phyloP scores from a whole-genome alignment of 2,329 filamentous ascomycete species.

The Talaromyces sp. region DNA sequence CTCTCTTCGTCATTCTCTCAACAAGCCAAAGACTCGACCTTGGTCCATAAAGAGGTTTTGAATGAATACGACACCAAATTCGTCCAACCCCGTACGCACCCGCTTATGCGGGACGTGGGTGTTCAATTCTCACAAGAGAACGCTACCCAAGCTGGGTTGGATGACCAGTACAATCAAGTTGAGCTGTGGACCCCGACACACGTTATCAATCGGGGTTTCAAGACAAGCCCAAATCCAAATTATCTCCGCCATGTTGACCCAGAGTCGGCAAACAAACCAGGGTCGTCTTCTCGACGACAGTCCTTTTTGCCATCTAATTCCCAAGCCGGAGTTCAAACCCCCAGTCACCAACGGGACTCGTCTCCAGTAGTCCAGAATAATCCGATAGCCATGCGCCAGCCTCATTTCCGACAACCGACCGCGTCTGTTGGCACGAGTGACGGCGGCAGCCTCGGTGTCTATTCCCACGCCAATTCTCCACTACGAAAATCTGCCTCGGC shows the following conservation, averaged over 20 bases:
- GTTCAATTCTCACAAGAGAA: constrained; percentile 63
- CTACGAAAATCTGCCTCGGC: constrained; percentile 70
- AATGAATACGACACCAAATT: constrained; percentile 96
- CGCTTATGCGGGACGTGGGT: constrained; percentile 69
- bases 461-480: constrained; percentile 74
- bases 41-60: constrained; percentile 88
- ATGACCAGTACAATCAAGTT: constrained; percentile 49
- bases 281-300: constrained; percentile 15
- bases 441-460: constrained; percentile 77
- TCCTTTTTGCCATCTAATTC: constrained; percentile 13
- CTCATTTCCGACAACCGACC: constrained; percentile 47
- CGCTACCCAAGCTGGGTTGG: constrained; percentile 33
- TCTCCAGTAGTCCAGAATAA: constrained; percentile 40
- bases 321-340: constrained; percentile 32
- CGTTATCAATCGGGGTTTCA: constrained; percentile 69
- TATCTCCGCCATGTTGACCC: constrained; percentile 70
- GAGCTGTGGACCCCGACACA: constrained; percentile 60
- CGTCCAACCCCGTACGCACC: constrained; percentile 84
- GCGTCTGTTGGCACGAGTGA: constrained; percentile 42
- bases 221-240: constrained; percentile 76
- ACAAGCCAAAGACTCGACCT: constrained; percentile 75
- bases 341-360: constrained; percentile 45
- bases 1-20: constrained; percentile 72
- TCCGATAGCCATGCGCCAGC: constrained; percentile 46
- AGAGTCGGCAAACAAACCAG: constrained; percentile 45